Base-by-base conservation (phyloP, 2,329 filamentous ascomycete genomes). In the Cyphellophora attinorum region DNA sequence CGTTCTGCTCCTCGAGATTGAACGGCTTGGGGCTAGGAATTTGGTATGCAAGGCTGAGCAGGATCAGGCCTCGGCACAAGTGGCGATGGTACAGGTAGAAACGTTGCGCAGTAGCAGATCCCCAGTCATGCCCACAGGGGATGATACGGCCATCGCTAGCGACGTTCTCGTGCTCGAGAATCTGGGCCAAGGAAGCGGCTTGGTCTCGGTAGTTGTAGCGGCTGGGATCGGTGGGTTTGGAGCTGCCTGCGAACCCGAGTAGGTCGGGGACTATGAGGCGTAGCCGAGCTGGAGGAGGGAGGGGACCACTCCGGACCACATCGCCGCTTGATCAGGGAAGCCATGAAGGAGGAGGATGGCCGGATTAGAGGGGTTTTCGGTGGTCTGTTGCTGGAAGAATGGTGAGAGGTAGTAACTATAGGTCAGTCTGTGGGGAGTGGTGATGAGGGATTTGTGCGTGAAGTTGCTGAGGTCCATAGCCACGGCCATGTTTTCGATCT, bases 341-440 rank as follows among this genome's bases (percentile, higher is more conserved):
- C 73, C 72, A 50, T 76, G 72, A 12, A 76, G 55, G 45, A 75
- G 69, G 27, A 76, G 60, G 15, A 71, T 59, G 11, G 75, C 51
- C 40, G 14, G 42, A 21, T 8, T 8, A n/a, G 21, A 25, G 8
- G 21, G n/a, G n/a, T n/a, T n/a, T 8, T 25, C 21, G 8, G 17
- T 34, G 23, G 29, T 14, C 16, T 28, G 12, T n/a, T 11, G 3
- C 15, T 33, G 10, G 31, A 38, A 38, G 31, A 19, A 13, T 4
- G 31, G 34, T 3, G 28, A 35, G 21, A 35, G 19, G 27, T 39
- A 36, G 29, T 35, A 35, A 28, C 37, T 35, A 21, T 39, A 31
- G 5, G 28, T 36, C 16, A 35, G 28, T 11, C 5, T 13, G 19
- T 25, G 29, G 17, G 33, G 37, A 6, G 10, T 12, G n/a, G 37